Evolutionary conservation across 371 early-diverging fungal species (phyloP).

Genomic region (Mucor racemosus): DNA sequence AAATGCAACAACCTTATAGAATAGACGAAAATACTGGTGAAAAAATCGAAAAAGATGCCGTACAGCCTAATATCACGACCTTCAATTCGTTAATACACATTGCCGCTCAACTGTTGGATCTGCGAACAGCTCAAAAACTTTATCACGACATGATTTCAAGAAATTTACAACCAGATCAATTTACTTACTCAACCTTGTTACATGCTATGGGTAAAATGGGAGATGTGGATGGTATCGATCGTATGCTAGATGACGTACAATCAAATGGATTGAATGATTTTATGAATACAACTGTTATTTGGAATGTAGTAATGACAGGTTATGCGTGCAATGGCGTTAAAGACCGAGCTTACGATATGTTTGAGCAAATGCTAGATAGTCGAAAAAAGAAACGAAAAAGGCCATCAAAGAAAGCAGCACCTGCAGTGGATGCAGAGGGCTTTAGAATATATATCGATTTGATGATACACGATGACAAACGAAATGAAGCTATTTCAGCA

Average conservation of each 20-base stretch:
- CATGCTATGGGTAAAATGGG: conserved; percentile 41
- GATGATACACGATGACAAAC: conserved; percentile 25
- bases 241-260: conserved; percentile 32
- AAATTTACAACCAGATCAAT: conserved; percentile 37
- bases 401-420: conserved; percentile 14
- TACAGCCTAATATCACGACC: conserved; percentile 33
- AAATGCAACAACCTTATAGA: conserved; percentile 31
- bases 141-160: conserved; percentile 53
- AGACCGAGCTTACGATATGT: conserved; percentile 37
- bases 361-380: conserved; percentile 25
- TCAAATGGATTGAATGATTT: conserved; percentile 10
- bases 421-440: conserved; percentile 39
- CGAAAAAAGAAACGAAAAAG: conserved; percentile 3
- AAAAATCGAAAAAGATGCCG: conserved; percentile 5
- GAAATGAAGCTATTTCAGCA: conserved; percentile 25
- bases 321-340: conserved; percentile 32
- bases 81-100: conserved; percentile 51
- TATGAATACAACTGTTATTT: conserved; percentile 30
- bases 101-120: conserved; percentile 44
- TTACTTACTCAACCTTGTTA: conserved; percentile 48
- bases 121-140: conserved; percentile 49
- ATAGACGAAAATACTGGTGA: conserved; percentile 5
- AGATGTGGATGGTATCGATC: conserved; percentile 42
- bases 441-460: conserved; percentile 44
- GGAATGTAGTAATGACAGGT: conserved; percentile 46